Percentiles rank a stretch among this genome's conserved stretches.
phyloP scores from a whole-genome alignment of 2,329 filamentous ascomycete genomes.

The Penicillium olsonii region DNA sequence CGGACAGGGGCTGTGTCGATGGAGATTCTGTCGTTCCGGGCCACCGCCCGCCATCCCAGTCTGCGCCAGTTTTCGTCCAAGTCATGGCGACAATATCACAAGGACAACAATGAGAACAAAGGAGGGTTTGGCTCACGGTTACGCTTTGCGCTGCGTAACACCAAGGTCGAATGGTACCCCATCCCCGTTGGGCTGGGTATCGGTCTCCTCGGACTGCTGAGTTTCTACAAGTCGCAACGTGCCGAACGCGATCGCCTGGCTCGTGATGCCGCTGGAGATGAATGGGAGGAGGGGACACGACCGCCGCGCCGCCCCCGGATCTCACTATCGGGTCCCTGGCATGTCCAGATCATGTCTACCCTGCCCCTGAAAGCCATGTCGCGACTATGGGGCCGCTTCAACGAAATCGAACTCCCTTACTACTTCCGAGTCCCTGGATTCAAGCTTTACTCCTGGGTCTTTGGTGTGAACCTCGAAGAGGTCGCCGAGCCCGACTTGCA shows the following conservation, averaged over 20 bases:
- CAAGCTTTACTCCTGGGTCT: slow-evolving; percentile 85
- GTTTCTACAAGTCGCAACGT: slow-evolving; percentile 73
- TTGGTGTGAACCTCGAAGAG: slow-evolving; percentile 88
- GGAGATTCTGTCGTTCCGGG: slow-evolving; percentile 36
- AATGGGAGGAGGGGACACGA: slow-evolving; percentile 38
- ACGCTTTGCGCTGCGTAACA: slow-evolving; percentile 60
- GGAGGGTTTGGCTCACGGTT: slow-evolving; percentile 61
- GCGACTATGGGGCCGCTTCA: slow-evolving; percentile 86
- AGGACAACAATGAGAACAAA: slow-evolving; percentile 37
- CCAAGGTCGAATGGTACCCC: slow-evolving; percentile 81
- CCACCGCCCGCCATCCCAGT: slow-evolving; percentile 32
- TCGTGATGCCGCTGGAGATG: slow-evolving; percentile 46
- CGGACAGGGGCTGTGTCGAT: slow-evolving; percentile 29
- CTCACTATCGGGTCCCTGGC: slow-evolving; percentile 84
- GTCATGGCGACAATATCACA: slow-evolving; percentile 42
- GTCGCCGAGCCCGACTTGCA: slow-evolving; percentile 86
- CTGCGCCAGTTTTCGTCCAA: slow-evolving; percentile 43
- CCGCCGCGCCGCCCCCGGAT: slow-evolving; percentile 62
- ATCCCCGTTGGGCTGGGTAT: slow-evolving; percentile 86
- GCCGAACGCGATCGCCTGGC: slow-evolving; percentile 51
- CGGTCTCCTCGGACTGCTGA: slow-evolving; percentile 77
- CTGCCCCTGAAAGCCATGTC: slow-evolving; percentile 88
- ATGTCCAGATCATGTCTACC: slow-evolving; percentile 91
- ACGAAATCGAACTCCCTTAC: slow-evolving; percentile 84
- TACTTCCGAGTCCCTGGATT: slow-evolving; percentile 86